These are phyloP conservation scores for Ascobolus immersus DNA, from an alignment of 495 filamentous ascomycete species.

Conservation along the genomic window DNA sequence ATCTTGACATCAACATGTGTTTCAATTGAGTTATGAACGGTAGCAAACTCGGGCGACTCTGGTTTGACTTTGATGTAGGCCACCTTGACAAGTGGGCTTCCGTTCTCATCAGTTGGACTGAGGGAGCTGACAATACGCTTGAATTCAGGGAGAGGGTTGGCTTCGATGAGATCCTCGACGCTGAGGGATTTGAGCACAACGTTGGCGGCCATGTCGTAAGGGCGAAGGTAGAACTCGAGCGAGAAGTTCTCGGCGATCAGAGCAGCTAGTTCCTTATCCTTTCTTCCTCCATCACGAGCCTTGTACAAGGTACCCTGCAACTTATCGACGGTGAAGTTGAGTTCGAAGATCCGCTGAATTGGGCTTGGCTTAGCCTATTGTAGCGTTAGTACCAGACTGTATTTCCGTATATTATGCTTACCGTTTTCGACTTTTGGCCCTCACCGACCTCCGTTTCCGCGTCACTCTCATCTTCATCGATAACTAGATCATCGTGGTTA, in stretches of 20 bases:
- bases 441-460: slow-evolving; percentile 35
- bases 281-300: slow-evolving; percentile 50
- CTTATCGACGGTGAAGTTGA: slow-evolving; percentile 83
- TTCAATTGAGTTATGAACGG: slow-evolving; percentile 72
- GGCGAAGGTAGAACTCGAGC: slow-evolving; percentile 62
- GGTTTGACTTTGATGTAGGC: slow-evolving; percentile 73
- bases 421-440: too few species aligned
- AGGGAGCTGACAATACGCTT: slow-evolving; percentile 78
- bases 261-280: slow-evolving; percentile 67
- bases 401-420: too few species aligned
- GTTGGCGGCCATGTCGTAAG: slow-evolving; percentile 77
- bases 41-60: slow-evolving; percentile 78
- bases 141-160: slow-evolving; percentile 75
- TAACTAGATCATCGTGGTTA: slow-evolving; percentile 47
- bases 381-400: too few species aligned
- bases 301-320: slow-evolving; percentile 76
- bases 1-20: slow-evolving; percentile 78
- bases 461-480: slow-evolving; percentile 35
- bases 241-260: slow-evolving; percentile 74
- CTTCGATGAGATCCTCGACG: slow-evolving; percentile 80
- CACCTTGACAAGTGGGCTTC: slow-evolving; percentile 61
- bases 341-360: slow-evolving; percentile 72
- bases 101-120: slow-evolving; percentile 28
- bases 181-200: slow-evolving; percentile 67
- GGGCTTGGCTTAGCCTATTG: too few species aligned